phyloP scores from a whole-genome alignment of 1,284 basidiomycete genomes.

The Phlebopus sp. region DNA sequence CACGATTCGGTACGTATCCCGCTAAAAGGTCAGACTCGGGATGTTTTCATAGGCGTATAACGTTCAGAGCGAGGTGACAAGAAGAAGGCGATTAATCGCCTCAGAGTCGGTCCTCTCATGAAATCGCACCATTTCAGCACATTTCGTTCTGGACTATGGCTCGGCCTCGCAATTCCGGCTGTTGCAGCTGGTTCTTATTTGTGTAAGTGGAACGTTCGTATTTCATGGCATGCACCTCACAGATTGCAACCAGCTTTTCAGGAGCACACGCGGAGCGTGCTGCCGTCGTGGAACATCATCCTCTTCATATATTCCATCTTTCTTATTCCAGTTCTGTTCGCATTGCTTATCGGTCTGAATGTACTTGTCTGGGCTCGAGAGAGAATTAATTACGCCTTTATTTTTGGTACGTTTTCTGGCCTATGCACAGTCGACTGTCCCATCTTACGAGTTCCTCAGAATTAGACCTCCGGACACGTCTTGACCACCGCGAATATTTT shows the following conservation, averaged over 20 bases:
- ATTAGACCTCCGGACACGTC: constrained; percentile 68
- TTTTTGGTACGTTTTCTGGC: constrained; percentile 61
- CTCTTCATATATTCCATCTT: constrained; percentile 81
- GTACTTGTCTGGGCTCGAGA: constrained; percentile 73
- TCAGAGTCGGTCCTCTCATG: constrained; percentile 55
- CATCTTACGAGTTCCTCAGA: constrained; percentile 42
- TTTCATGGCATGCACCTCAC: neutral
- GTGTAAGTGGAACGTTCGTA: constrained; percentile 44
- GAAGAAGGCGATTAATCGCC: constrained; percentile 71
- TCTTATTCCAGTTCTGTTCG: constrained; percentile 75
- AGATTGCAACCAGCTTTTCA: constrained; percentile 50
- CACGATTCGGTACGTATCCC: constrained; percentile 62
- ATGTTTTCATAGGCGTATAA: neutral
- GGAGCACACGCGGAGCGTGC: constrained; percentile 48
- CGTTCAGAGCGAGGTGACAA: constrained; percentile 75
- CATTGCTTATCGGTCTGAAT: constrained; percentile 79
- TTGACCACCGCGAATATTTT: constrained; percentile 83
- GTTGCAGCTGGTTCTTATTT: constrained; percentile 66
- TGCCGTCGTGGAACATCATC: constrained; percentile 74
- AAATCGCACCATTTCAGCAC: constrained; percentile 77
- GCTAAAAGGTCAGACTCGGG: neutral
- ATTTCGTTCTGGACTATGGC: constrained; percentile 71
- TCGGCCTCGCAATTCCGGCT: constrained; percentile 82
- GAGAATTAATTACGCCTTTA: constrained; percentile 89
- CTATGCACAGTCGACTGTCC: neutral